These are phyloP conservation scores for Papilionanthe hybrid DNA, from an alignment of 116 monocot species.

Conservation along the genomic window DNA sequence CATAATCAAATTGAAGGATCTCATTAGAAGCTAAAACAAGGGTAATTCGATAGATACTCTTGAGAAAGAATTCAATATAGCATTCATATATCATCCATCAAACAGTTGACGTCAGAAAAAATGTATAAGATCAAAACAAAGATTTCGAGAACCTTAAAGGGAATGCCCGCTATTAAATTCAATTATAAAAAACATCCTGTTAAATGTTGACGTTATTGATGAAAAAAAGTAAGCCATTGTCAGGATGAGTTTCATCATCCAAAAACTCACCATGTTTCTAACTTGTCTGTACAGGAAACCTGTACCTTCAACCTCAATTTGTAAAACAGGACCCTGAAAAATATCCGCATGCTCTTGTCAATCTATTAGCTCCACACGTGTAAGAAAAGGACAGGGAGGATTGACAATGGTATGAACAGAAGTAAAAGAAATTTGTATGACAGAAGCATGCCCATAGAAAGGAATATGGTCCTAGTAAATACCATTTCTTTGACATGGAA, in stretches of 20 bases:
- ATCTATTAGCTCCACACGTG: background rate
- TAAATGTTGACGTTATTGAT: background rate
- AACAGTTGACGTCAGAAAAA: background rate
- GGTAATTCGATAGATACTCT: no score
- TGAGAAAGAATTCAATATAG: no score
- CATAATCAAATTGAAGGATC: no score
- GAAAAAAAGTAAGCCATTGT: background rate
- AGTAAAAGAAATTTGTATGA: background rate
- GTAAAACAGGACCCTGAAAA: slow-evolving; percentile 47
- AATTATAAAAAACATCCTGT: background rate
- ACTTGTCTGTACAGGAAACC: slow-evolving; percentile 85
- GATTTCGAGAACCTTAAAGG: background rate
- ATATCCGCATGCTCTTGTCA: background rate
- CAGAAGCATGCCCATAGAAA: background rate
- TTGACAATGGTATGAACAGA: no score
- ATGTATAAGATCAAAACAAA: background rate
- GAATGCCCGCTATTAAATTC: background rate
- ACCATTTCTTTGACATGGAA: slow-evolving; percentile 65
- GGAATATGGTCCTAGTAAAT: slow-evolving; percentile 10
- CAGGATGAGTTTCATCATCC: background rate
- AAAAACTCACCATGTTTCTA: slow-evolving; percentile 66
- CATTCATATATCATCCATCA: background rate
- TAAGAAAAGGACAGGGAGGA: background rate
- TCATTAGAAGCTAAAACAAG: no score
- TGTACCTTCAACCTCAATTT: slow-evolving; percentile 77